These are phyloP conservation scores for Thelephora aurantiotincta DNA, from an alignment of 768 basidiomycete species.

Conservation along the genomic window DNA sequence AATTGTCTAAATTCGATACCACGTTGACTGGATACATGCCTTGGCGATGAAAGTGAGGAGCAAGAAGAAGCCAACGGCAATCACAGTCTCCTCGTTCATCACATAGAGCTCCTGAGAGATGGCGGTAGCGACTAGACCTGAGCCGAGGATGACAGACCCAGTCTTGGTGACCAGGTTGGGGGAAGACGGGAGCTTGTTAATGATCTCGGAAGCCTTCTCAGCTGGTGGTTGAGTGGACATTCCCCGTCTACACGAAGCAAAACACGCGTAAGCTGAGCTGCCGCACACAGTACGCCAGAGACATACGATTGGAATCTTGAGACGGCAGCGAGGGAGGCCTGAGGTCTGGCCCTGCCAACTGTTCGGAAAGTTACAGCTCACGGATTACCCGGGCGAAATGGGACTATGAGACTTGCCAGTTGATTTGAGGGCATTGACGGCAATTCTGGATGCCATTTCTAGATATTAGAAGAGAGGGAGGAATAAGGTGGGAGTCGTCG, in stretches of 20 bases:
- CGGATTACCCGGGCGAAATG: background rate
- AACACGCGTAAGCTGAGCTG: background rate
- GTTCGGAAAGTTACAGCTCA: background rate
- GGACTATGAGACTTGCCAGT: slow-evolving; percentile 28
- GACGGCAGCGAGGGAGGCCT: background rate
- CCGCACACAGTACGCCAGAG: background rate
- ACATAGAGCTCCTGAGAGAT: slow-evolving; percentile 98
- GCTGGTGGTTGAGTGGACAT: slow-evolving; percentile 60
- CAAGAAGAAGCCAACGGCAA: slow-evolving; percentile 73
- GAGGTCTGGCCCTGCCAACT: background rate
- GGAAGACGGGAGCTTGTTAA: slow-evolving; percentile 76
- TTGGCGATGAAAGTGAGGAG: slow-evolving; percentile 74
- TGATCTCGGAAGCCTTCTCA: slow-evolving; percentile 80
- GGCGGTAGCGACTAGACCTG: slow-evolving; percentile 77
- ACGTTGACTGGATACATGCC: slow-evolving; percentile 21
- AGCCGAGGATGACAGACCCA: slow-evolving; percentile 81
- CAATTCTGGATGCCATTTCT: slow-evolving; percentile 59
- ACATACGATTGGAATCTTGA: background rate
- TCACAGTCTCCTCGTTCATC: slow-evolving; percentile 89
- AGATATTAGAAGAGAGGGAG: no score
- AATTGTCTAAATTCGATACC: background rate
- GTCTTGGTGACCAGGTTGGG: slow-evolving; percentile 91
- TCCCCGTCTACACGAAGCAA: slow-evolving; percentile 33
- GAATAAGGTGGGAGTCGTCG: no score
- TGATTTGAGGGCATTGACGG: slow-evolving; percentile 46